A percentile compares a stretch with the other conserved stretches of the same genome.
Conservation (phyloP, 1,284 basidiomycete genomes). For the Malassezia japonica region DNA sequence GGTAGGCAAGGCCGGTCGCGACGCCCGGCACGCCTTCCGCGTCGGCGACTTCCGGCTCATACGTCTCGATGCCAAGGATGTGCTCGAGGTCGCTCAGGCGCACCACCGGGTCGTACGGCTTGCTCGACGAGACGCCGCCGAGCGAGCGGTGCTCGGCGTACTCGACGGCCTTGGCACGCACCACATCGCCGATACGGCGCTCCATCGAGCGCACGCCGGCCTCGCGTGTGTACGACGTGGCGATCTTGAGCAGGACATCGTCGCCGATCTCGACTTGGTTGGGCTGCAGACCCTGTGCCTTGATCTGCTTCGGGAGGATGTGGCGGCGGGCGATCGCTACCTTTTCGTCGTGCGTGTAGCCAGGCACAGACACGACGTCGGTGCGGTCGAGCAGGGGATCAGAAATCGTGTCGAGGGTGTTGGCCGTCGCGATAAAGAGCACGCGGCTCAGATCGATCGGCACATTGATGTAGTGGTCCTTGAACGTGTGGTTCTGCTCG, state of each 20-base stretch:
- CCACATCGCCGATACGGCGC: slow-evolving; percentile 72
- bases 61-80: slow-evolving; percentile 71
- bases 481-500: slow-evolving; percentile 50
- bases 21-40: slow-evolving; percentile 61
- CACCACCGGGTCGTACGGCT: slow-evolving; percentile 59
- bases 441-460: slow-evolving; percentile 46
- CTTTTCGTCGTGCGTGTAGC: slow-evolving; percentile 51
- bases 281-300: slow-evolving; percentile 58
- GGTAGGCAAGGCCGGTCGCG: slow-evolving; percentile 77
- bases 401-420: slow-evolving; percentile 50
- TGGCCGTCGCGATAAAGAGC: slow-evolving; percentile 51
- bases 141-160: slow-evolving; percentile 61
- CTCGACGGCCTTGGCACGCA: slow-evolving; percentile 59
- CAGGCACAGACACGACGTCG: slow-evolving; percentile 50
- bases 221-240: slow-evolving; percentile 70
- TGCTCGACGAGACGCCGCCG: slow-evolving; percentile 22
- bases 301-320: slow-evolving; percentile 72
- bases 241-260: slow-evolving; percentile 61
- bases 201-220: slow-evolving; percentile 87
- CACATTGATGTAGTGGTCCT: slow-evolving; percentile 50
- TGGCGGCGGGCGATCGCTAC: slow-evolving; percentile 52
- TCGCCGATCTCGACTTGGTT: slow-evolving; percentile 58
- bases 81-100: slow-evolving; percentile 65
- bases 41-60: slow-evolving; percentile 69
- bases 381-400: slow-evolving; percentile 50